Evolutionary conservation across 441 rosid genomes (phyloP).

Genomic region (Viola pubescens): DNA sequence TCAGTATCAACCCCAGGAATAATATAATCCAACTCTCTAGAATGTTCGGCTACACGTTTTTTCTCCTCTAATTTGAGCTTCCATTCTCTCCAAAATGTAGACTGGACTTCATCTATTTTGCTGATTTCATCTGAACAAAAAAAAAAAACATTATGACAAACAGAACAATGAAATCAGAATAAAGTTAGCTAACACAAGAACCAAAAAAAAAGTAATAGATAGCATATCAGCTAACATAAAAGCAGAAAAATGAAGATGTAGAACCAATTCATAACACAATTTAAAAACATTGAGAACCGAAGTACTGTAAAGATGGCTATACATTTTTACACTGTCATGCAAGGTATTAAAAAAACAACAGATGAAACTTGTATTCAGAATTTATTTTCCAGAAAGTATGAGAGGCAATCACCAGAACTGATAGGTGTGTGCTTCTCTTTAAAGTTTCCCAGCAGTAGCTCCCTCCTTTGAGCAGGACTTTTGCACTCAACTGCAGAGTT

Average conservation of each 20-base stretch:
- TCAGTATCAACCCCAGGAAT: constrained; percentile 86
- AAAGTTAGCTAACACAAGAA: no score
- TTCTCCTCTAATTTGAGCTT: constrained; percentile 87
- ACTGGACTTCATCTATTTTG: constrained; percentile 69
- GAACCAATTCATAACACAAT: no score
- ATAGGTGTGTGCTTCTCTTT: constrained; percentile 58
- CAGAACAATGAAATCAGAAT: no score
- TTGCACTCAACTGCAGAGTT: constrained; percentile 77
- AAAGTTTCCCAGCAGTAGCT: constrained; percentile 57
- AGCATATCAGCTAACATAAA: no score
- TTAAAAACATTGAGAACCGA: no score
- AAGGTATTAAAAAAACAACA: constrained; percentile 4
- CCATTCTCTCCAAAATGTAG: constrained; percentile 98
- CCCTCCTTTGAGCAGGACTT: constrained; percentile 69
- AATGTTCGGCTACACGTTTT: constrained; percentile 64
- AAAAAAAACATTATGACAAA: not conserved
- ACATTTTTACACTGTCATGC: not conserved
- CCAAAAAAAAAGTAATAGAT: no score
- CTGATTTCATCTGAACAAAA: constrained; percentile 63
- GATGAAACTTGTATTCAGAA: constrained; percentile 6
- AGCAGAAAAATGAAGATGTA: no score
- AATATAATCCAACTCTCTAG: constrained; percentile 73
- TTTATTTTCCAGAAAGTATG: constrained; percentile 11
- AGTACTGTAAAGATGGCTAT: no score
- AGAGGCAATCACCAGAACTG: constrained; percentile 53